Percentiles rank a stretch among this genome's conserved stretches.
phyloP scores from a whole-genome alignment of 306 rosid species.

The Prunus kanzakura region DNA sequence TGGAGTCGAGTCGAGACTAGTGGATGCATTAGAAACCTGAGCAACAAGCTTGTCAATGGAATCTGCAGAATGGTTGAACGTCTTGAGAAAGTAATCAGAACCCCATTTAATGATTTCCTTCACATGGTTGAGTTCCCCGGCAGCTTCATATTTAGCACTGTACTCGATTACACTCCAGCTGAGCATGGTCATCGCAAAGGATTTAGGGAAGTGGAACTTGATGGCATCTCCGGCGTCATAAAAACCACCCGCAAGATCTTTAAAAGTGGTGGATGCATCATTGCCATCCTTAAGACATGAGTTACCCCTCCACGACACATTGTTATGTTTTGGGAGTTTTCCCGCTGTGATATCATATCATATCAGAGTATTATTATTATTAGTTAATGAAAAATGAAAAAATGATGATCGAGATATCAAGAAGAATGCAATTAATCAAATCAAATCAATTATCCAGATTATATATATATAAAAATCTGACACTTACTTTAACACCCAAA shows the following conservation, averaged over 20 bases:
- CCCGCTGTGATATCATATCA: constrained; percentile 54
- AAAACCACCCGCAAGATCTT: constrained; percentile 82
- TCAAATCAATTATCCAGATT: neutral
- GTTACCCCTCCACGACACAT: constrained; percentile 96
- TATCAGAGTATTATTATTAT: too few species aligned
- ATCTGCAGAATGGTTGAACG: constrained; percentile 86
- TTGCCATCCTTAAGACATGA: constrained; percentile 73
- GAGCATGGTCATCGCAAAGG: constrained; percentile 85
- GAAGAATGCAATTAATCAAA: neutral
- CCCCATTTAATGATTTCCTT: constrained; percentile 96
- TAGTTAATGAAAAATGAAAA: too few species aligned
- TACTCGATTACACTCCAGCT: constrained; percentile 99
- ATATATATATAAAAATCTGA: neutral
- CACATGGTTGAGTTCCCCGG: constrained; percentile 80
- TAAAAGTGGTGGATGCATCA: constrained; percentile 34
- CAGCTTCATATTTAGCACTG: constrained; percentile 86
- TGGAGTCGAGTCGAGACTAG: too few species aligned
- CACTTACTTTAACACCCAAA: too few species aligned
- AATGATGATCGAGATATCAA: neutral
- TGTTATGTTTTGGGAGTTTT: constrained; percentile 88
- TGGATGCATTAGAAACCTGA: constrained; percentile 43
- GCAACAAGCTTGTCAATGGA: constrained; percentile 49
- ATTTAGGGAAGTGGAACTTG: constrained; percentile 81
- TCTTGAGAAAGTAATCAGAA: constrained; percentile 84
- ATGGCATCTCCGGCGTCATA: constrained; percentile 99